Conservation (phyloP, 495 filamentous ascomycete species). For the Daldinia childiae region DNA sequence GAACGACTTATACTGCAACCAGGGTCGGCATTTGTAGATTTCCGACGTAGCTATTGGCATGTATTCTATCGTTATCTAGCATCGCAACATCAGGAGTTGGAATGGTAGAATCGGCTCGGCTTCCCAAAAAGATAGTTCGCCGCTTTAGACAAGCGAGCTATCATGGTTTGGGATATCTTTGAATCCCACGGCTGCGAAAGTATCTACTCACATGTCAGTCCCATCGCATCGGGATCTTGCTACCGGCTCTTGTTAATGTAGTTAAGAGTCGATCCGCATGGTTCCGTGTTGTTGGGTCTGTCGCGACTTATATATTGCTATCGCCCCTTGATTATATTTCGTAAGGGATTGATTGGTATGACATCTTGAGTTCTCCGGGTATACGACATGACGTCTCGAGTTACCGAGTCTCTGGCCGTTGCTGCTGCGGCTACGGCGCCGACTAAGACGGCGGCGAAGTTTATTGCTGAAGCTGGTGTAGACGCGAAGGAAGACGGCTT, state of each 20-base stretch:
- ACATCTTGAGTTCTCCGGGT: neutral
- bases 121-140: slow-evolving; percentile 15
- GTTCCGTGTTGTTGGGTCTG: slow-evolving; percentile 12
- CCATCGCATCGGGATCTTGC: slow-evolving; percentile 5
- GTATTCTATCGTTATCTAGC: slow-evolving; percentile 15
- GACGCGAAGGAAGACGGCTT: slow-evolving; percentile 12
- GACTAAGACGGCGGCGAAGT: neutral
- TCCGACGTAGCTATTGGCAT: neutral
- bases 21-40: slow-evolving; percentile 18
- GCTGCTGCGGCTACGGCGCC: slow-evolving; percentile 11
- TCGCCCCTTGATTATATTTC: neutral
- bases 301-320: neutral
- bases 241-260: neutral
- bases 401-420: slow-evolving; percentile 27
- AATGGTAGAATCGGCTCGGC: slow-evolving; percentile 29
- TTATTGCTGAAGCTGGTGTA: slow-evolving; percentile 5
- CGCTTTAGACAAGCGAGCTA: slow-evolving; percentile 1
- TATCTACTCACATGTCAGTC: slow-evolving; percentile 10
- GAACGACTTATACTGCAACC: slow-evolving; percentile 7
- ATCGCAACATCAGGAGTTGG: slow-evolving; percentile 25
- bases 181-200: neutral
- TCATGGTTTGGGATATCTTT: neutral
- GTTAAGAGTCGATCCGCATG: slow-evolving; percentile 4
- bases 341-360: neutral
- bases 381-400: slow-evolving; percentile 23